Percentiles rank a stretch among this genome's conserved stretches.
Conservation (phyloP, 1,284 basidiomycete species). For the Ustilago crameri region DNA sequence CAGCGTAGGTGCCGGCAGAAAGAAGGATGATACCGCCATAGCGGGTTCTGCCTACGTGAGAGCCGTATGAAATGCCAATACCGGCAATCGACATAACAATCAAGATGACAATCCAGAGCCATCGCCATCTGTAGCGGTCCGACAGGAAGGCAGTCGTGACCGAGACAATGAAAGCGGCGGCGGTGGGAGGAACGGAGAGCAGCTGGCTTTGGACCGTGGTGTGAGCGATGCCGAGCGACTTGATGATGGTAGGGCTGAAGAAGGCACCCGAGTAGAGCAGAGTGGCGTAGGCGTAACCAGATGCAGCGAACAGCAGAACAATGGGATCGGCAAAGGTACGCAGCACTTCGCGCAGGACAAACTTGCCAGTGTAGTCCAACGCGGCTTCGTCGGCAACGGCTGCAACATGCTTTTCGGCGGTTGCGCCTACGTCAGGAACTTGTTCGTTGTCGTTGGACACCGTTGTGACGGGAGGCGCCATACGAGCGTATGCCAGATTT, state of each 20-base stretch:
- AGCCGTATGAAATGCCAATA: slow-evolving; percentile 49
- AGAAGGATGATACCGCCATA: slow-evolving; percentile 61
- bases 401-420: slow-evolving; percentile 23
- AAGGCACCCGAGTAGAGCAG: slow-evolving; percentile 57
- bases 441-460: slow-evolving; percentile 5
- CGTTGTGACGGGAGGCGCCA: slow-evolving; percentile 24
- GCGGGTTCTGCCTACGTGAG: slow-evolving; percentile 20
- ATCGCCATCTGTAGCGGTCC: slow-evolving; percentile 53
- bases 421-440: slow-evolving; percentile 12
- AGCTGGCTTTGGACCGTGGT: slow-evolving; percentile 52
- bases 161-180: slow-evolving; percentile 55
- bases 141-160: slow-evolving; percentile 54
- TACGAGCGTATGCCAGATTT: slow-evolving; percentile 48
- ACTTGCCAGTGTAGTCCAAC: slow-evolving; percentile 33
- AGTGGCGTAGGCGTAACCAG: slow-evolving; percentile 53
- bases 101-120: slow-evolving; percentile 35
- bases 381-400: slow-evolving; percentile 20
- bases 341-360: slow-evolving; percentile 46
- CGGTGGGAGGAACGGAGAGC: slow-evolving; percentile 59
- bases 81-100: slow-evolving; percentile 51
- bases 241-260: slow-evolving; percentile 63
- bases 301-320: slow-evolving; percentile 39
- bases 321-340: slow-evolving; percentile 52
- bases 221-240: slow-evolving; percentile 39
- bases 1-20: slow-evolving; percentile 49